Percentiles rank a stretch among this genome's conserved stretches.
These are phyloP conservation scores for Eragrostis nindensis DNA, from an alignment of 176 grass and related monocot species.

Conservation along the genomic window DNA sequence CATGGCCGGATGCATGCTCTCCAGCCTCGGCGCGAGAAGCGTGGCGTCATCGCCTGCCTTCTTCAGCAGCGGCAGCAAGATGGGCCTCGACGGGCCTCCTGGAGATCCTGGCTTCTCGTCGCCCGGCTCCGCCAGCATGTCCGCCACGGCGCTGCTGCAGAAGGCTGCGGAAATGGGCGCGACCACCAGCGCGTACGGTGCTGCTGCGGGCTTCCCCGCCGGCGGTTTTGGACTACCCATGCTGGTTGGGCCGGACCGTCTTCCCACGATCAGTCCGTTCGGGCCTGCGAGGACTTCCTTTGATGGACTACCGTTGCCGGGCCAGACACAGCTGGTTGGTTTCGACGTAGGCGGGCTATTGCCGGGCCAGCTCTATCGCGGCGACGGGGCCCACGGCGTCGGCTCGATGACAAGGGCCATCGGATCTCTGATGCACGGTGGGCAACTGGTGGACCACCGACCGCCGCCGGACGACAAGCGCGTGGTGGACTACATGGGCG, in stretches of 20 bases:
- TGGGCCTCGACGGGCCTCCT: background rate
- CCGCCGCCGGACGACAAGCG: conserved; percentile 16
- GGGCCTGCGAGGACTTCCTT: background rate
- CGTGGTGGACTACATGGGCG: conserved; percentile 72
- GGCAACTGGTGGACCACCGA: background rate
- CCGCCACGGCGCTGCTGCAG: conserved; percentile 72
- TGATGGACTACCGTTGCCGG: background rate
- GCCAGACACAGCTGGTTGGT: conserved; percentile 32
- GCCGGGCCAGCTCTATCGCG: conserved; percentile 16
- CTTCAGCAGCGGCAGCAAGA: background rate
- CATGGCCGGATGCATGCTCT: conserved; percentile 58
- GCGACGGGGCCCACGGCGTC: background rate
- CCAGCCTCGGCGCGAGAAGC: conserved; percentile 36
- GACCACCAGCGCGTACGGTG: background rate
- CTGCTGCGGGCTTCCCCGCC: background rate
- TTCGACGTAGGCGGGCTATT: conserved; percentile 28
- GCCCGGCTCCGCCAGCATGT: conserved; percentile 41
- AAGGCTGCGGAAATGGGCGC: conserved; percentile 67
- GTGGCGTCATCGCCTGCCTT: conserved; percentile 1
- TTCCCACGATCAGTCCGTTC: background rate
- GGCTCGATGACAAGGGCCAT: conserved; percentile 17
- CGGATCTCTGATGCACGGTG: conserved; percentile 2
- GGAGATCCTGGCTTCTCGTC: background rate
- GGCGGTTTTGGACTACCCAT: conserved; percentile 11
- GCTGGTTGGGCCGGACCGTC: conserved; percentile 7